Evolutionary conservation across 2,329 filamentous ascomycete genomes (phyloP), one percentile per base, ranked within the genome.

Genomic region (Xylariaceae sp.): DNA sequence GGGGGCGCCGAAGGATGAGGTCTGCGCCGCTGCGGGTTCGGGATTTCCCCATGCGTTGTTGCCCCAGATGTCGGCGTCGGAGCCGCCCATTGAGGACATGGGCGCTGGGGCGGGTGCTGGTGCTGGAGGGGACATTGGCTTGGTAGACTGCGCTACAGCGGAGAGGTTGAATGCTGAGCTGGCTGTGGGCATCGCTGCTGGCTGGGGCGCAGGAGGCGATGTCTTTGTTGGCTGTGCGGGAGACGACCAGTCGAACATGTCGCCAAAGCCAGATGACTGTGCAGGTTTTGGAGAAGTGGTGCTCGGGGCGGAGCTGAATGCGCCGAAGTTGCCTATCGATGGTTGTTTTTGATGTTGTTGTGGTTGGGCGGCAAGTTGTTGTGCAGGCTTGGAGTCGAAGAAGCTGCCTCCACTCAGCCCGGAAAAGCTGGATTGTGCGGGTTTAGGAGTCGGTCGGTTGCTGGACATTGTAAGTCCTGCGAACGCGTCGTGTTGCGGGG

Each of bases 91-190:
- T 8, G 64, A 69, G 49, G 52, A 67, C 52, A 72, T 64, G 12
- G 71, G 55, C 20, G 72, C 62, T 6, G 73, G 62, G 2, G 72
- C 64, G 12, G 71, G 55, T 17, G 72, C 61, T 8, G 73, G 62
- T 2, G 72, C 64, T n/a, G n/a, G n/a, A n/a, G n/a, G n/a, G n/a
- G n/a, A n/a, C n/a, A n/a, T n/a, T n/a, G 75, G 64, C 51, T 76
- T 75, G 55, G 62, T 64, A 76, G 60, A 53, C 69, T 60, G 71
- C 59, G n/a, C n/a, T n/a, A n/a, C n/a, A n/a, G n/a, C n/a, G 2
- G 86, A 88, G 6, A 95, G 79, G 62, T 95, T 95, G 69, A 96
- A 96, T 5, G 89, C 84, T 3, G 88, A 93, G 60, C 67, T 76
- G 22, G 76, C 64, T 17, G 63, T 49, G 32, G 70, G 44, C 54